phyloP scores from a whole-genome alignment of 2,329 filamentous ascomycete genomes.

The Ophiocordyceps camponoti-floridani region DNA sequence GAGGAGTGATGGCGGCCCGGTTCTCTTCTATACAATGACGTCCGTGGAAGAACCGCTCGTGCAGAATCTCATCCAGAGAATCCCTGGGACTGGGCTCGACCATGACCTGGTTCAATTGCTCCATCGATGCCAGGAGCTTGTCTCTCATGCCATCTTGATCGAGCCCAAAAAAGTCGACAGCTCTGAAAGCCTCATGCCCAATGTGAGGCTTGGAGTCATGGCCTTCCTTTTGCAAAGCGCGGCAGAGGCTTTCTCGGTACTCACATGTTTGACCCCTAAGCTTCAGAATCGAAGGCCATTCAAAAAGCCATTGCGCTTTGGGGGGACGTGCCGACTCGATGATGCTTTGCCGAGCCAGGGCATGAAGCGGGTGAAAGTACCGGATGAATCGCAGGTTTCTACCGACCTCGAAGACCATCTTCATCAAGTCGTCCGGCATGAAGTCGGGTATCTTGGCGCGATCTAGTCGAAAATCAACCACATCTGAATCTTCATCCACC shows the following conservation, averaged over 20 bases:
- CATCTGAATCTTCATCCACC: conserved; percentile 34
- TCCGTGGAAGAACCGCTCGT: conserved; percentile 17
- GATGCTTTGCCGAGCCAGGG: conserved; percentile 36
- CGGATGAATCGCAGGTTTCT: conserved; percentile 58
- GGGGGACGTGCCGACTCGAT: conserved; percentile 32
- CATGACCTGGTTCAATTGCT: conserved; percentile 18
- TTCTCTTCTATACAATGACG: conserved; percentile 5
- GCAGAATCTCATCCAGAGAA: conserved; percentile 21
- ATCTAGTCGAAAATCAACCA: conserved; percentile 45
- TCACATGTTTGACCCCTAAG: conserved; percentile 39
- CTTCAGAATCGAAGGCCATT: conserved; percentile 48
- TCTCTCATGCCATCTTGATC: conserved; percentile 26
- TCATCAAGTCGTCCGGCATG: conserved; percentile 49
- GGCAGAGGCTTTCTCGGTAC: conserved; percentile 14
- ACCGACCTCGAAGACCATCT: conserved; percentile 62
- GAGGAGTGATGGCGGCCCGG: conserved; percentile 23
- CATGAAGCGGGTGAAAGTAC: conserved; percentile 52
- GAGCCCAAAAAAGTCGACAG: conserved; percentile 29
- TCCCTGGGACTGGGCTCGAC: conserved; percentile 11
- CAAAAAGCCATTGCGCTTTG: conserved; percentile 47
- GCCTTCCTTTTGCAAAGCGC: conserved; percentile 6
- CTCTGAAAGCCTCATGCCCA: conserved; percentile 1
- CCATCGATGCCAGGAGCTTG: conserved; percentile 31
- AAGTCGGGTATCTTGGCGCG: conserved; percentile 52
- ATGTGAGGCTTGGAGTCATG: neutral